Evolutionary conservation across 2,329 filamentous ascomycete genomes (phyloP).

Genomic region (Sarocladium brachiariae): DNA sequence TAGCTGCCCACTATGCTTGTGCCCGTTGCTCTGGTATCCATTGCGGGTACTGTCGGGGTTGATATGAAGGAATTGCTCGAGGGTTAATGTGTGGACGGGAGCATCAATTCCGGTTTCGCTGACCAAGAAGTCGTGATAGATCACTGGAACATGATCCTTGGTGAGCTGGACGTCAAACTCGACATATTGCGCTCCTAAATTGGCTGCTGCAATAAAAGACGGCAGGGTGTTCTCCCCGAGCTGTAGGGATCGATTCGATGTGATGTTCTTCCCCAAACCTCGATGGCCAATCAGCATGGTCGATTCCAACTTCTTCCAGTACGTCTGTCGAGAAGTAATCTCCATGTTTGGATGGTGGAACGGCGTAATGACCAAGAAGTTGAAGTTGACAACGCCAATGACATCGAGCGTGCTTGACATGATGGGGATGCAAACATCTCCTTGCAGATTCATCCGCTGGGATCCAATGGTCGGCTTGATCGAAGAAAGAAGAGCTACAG

Average conservation of each 20-base stretch:
- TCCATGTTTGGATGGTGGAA: constrained; percentile 93
- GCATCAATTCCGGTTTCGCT: constrained; percentile 97
- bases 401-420: constrained; percentile 79
- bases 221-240: constrained; percentile 93
- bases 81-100: constrained; percentile 86
- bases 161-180: constrained; percentile 90
- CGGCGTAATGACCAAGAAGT: constrained; percentile 89
- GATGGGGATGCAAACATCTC: constrained; percentile 87
- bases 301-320: constrained; percentile 88
- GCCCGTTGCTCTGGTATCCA: not conserved
- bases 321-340: constrained; percentile 83
- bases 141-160: constrained; percentile 97
- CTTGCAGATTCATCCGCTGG: constrained; percentile 85
- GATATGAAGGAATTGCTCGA: constrained; percentile 93
- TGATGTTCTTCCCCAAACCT: constrained; percentile 84
- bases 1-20: constrained; percentile 1
- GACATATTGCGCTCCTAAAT: constrained; percentile 72
- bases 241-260: constrained; percentile 78
- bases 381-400: constrained; percentile 93
- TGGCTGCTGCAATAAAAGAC: constrained; percentile 94
- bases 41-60: constrained; percentile 46
- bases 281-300: constrained; percentile 73
- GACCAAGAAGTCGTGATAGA: constrained; percentile 97
- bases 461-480: constrained; percentile 77
- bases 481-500: constrained; percentile 78